Evolutionary conservation across 2,329 filamentous ascomycete species (phyloP).

Genomic region (Didymella lethalis): DNA sequence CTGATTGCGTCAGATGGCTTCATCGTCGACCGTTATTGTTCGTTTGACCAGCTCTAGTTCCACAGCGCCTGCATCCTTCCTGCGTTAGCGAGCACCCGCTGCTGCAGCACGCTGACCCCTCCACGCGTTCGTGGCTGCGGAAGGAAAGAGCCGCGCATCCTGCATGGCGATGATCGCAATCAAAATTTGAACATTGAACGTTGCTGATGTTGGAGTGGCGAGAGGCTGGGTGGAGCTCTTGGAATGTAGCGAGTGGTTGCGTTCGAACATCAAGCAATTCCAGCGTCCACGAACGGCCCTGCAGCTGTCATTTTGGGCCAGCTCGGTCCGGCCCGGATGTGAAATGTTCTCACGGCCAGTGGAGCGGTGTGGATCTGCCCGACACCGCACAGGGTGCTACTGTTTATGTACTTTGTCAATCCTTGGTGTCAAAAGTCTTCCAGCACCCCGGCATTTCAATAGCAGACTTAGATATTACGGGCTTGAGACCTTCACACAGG

Average conservation of each 20-base stretch:
- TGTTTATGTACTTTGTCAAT: background rate
- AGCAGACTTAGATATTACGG: background rate
- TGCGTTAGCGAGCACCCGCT: conserved; percentile 8
- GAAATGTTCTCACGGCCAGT: background rate
- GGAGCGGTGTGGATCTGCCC: conserved; percentile 9
- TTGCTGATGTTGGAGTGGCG: background rate
- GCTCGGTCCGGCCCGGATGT: conserved; percentile 10
- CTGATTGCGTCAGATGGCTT: conserved; percentile 17
- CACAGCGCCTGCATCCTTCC: conserved; percentile 2
- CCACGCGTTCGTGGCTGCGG: conserved; percentile 14
- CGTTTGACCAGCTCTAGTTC: conserved; percentile 1
- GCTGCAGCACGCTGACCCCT: conserved; percentile 9
- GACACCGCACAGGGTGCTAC: conserved; percentile 8
- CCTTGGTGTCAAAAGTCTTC: background rate
- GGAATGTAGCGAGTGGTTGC: conserved; percentile 7
- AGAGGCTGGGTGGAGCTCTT: background rate
- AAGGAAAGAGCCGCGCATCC: conserved; percentile 6
- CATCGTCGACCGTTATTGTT: conserved; percentile 1
- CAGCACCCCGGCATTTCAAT: background rate
- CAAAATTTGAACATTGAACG: background rate
- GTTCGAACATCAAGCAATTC: background rate
- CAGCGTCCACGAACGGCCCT: conserved; percentile 1
- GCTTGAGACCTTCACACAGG: no score
- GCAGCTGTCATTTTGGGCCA: background rate
- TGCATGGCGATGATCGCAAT: conserved; percentile 8